These are phyloP conservation scores for Suillus lakei DNA, from an alignment of 768 basidiomycete genomes.

Conservation along the genomic window DNA sequence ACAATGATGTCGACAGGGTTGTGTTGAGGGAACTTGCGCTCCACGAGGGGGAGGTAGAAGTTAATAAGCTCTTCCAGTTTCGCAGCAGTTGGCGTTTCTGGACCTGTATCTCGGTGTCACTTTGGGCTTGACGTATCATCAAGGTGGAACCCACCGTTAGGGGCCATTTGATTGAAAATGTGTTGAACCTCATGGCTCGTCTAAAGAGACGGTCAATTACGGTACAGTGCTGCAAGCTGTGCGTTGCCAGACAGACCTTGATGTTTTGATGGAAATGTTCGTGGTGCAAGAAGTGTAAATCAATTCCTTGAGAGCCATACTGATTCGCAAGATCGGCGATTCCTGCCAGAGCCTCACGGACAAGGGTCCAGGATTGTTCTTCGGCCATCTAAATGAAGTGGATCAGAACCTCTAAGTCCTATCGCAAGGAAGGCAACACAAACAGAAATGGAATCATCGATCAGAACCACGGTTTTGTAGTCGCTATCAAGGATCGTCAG, in stretches of 20 bases:
- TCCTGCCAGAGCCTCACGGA: conserved; percentile 37
- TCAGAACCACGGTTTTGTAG: conserved; percentile 36
- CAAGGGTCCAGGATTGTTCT: conserved; percentile 31
- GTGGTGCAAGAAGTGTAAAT: conserved; percentile 39
- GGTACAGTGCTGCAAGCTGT: neutral
- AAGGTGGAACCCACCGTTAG: conserved; percentile 8
- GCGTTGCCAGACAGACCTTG: conserved; percentile 4
- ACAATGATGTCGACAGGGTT: conserved; percentile 29
- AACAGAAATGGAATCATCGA: conserved; percentile 36
- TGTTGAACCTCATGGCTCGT: conserved; percentile 7
- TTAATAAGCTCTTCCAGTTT: conserved; percentile 35
- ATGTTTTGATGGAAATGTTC: conserved; percentile 18
- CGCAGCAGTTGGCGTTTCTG: conserved; percentile 34
- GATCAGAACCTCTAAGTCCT: neutral
- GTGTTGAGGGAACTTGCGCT: conserved; percentile 15
- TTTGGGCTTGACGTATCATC: too few relatives aligned
- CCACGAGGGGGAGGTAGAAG: conserved; percentile 30
- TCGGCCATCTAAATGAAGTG: conserved; percentile 30
- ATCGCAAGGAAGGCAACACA: neutral
- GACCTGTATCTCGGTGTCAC: conserved; percentile 14
- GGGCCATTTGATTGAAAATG: conserved; percentile 1
- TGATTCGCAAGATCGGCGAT: conserved; percentile 31
- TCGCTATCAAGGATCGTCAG: conserved; percentile 17
- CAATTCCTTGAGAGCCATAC: conserved; percentile 36
- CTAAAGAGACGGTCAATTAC: neutral